Base-by-base conservation (phyloP, 1,139 yeast species). In the Suhomyces taliae region DNA sequence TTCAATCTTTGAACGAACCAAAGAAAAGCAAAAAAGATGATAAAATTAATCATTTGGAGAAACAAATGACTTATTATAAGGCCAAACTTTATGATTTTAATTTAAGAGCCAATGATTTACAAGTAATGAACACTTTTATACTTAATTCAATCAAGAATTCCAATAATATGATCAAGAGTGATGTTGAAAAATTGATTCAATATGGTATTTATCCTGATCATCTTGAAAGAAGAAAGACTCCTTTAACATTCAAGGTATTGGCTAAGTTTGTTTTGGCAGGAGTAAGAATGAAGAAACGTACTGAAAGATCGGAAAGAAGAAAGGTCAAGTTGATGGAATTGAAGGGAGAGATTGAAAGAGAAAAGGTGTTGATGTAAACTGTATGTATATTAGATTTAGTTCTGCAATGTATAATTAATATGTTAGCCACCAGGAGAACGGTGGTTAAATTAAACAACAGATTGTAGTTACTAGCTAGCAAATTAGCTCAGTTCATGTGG, bases 191-290 rank as follows among this genome's bases (percentile, higher is more conserved):
- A 53, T 61, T 81, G 45, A 72, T 74, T 27, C 69, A 66, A 40
- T 67, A 70, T 49, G 85, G 85, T 7, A 70, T 81, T 10, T 78
- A 76, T 55, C 83, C 85, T 0, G 82, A 78, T 52, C 72, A 72
- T 50, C 56, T 64, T 0, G 51, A 53, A 7, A 48, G 41, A 15
- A 46, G 53, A 36, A 53, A 46, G 12, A 37, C 43, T n/a, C 50
- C 52, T 19, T 27, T 53, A 24, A 50, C 57, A 15, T 52, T 59
- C 35, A 45, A 44, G 43, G 54, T 47, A 8, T 41, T 55, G 37
- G 82, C 85, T 6, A 69, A 72, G 48, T 71, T 77, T 51, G 88
- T 84, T 6, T 63, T 85, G 51, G 86, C 88, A 1, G 67, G 73
- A 34, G 77, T 84, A 7, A 66, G 83, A 46, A 69, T 85, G 27